These are phyloP conservation scores for Beauveria brongniartii DNA, from an alignment of 2,329 filamentous ascomycete species.

Conservation along the genomic window DNA sequence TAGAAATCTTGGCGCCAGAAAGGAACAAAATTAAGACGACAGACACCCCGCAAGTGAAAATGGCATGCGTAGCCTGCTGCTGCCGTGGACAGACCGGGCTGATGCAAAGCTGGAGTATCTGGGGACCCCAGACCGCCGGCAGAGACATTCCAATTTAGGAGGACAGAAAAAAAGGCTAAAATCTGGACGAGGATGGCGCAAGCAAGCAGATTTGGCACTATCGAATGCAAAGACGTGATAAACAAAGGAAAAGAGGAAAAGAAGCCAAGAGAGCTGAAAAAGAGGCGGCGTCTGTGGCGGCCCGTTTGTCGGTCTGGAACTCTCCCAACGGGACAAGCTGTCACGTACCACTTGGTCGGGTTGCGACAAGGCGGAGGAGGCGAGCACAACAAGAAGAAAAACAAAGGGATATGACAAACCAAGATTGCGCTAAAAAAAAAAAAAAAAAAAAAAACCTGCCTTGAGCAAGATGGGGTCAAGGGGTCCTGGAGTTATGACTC, in stretches of 20 bases:
- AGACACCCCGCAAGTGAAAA: neutral
- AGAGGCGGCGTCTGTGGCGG: neutral
- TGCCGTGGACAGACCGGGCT: neutral
- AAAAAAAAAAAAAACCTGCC: neutral
- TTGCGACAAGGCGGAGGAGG: neutral
- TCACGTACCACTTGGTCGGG: conserved; percentile 5
- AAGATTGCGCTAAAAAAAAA: neutral
- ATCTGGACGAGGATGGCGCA: no score
- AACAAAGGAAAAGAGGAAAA: neutral
- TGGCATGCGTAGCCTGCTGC: neutral
- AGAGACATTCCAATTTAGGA: neutral
- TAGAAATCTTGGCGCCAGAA: neutral
- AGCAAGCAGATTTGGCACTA: neutral
- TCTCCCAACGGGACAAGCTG: neutral
- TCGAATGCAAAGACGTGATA: neutral
- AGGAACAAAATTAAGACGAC: neutral
- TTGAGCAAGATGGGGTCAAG: neutral
- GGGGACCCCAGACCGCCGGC: conserved; percentile 2
- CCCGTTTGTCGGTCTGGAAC: conserved; percentile 5
- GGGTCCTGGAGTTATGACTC: neutral
- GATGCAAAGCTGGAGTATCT: conserved; percentile 3
- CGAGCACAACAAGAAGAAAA: neutral
- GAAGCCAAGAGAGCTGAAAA: neutral
- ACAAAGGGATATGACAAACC: neutral
- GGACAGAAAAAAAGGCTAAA: neutral